These are phyloP conservation scores for Diophrys appendiculata DNA, from an alignment of 73 alveolate species.

Conservation along the genomic window DNA sequence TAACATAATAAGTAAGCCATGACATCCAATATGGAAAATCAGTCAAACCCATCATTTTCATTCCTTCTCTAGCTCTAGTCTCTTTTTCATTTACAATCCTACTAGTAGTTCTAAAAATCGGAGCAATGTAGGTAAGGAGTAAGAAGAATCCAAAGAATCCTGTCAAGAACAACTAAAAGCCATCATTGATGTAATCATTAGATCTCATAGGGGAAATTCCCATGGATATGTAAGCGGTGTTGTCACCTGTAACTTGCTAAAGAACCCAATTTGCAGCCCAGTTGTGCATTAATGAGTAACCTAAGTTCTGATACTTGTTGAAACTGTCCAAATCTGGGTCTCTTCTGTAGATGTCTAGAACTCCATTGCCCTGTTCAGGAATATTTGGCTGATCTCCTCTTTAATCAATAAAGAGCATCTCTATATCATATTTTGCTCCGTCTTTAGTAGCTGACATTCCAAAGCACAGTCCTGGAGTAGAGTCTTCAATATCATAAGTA, in stretches of 20 bases:
- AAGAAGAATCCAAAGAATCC: constrained; percentile 73
- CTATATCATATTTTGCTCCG: constrained; percentile 1
- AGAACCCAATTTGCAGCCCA: constrained; percentile 45
- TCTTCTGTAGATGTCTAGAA: constrained; percentile 25
- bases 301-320: constrained; percentile 6
- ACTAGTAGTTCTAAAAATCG: constrained; percentile 62
- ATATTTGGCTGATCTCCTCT: constrained; percentile 1
- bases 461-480: too few species aligned
- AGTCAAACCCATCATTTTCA: constrained; percentile 98
- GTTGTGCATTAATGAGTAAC: constrained; percentile 27
- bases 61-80: constrained; percentile 93
- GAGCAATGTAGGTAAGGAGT: constrained; percentile 73
- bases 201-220: constrained; percentile 16
- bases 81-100: constrained; percentile 89
- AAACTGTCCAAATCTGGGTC: constrained; percentile 18
- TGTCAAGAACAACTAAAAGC: constrained; percentile 8
- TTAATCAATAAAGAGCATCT: not conserved
- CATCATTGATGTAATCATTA: constrained; percentile 8
- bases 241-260: constrained; percentile 15
- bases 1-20: constrained; percentile 81
- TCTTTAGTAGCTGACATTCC: not conserved
- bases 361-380: constrained; percentile 35
- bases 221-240: constrained; percentile 35
- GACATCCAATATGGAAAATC: constrained; percentile 90
- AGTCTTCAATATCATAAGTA: too few species aligned